These are phyloP conservation scores for Domatiomyces globalis DNA, from an alignment of 2,329 filamentous ascomycete species.

Conservation along the genomic window DNA sequence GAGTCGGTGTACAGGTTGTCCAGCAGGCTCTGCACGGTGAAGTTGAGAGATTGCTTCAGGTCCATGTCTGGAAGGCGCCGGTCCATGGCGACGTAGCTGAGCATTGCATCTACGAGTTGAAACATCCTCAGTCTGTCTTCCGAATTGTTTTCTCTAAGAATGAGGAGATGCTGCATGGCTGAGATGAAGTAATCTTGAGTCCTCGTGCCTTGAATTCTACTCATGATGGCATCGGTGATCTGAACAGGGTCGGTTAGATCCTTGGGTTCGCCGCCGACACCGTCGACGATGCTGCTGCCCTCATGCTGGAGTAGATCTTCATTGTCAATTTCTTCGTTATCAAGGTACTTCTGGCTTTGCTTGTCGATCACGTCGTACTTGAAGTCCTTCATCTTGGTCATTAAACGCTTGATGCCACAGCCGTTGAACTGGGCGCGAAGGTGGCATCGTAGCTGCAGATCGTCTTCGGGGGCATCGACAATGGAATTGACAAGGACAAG, in stretches of 20 bases:
- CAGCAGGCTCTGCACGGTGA: constrained; percentile 86
- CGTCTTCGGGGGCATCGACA: constrained; percentile 75
- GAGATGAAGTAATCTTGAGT: constrained; percentile 94
- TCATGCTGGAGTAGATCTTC: constrained; percentile 91
- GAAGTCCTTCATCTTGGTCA: constrained; percentile 95
- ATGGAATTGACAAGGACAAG: constrained; percentile 95
- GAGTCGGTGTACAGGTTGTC: constrained; percentile 95
- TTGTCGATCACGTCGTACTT: constrained; percentile 98
- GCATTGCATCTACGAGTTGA: constrained; percentile 95
- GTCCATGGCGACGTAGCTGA: constrained; percentile 98
- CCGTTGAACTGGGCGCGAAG: constrained; percentile 91
- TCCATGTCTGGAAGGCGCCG: constrained; percentile 90
- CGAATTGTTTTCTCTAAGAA: constrained; percentile 80
- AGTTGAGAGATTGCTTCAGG: constrained; percentile 92
- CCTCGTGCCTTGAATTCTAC: constrained; percentile 66
- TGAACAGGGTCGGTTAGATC: constrained; percentile 86
- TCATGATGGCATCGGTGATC: constrained; percentile 85
- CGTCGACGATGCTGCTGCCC: constrained; percentile 79
- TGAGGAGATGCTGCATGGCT: constrained; percentile 81
- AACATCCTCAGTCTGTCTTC: constrained; percentile 92
- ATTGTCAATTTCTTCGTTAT: constrained; percentile 94
- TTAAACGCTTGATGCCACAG: constrained; percentile 84
- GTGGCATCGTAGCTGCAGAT: constrained; percentile 82
- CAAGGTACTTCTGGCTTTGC: constrained; percentile 84
- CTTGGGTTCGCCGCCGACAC: constrained; percentile 68